Percentiles rank a stretch among this genome's conserved stretches.
Conservation (phyloP, 2,329 filamentous ascomycete genomes). For the Claviceps monticola region DNA sequence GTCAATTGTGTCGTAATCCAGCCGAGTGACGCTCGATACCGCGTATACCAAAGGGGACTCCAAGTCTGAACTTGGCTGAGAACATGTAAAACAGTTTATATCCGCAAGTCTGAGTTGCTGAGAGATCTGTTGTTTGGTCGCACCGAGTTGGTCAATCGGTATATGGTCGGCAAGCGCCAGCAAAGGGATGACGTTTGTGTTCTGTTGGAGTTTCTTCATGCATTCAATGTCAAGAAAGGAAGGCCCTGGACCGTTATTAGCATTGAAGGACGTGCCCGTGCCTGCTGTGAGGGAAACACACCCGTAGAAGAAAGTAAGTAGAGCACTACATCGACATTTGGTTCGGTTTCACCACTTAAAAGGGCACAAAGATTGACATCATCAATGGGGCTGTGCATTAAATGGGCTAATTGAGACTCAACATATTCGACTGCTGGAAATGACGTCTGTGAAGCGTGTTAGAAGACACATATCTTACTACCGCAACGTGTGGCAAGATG, state of each 20-base stretch:
- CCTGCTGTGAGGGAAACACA: constrained; percentile 20
- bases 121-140: constrained; percentile 45
- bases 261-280: neutral
- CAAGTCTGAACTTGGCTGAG: constrained; percentile 16
- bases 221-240: constrained; percentile 47
- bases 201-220: constrained; percentile 51
- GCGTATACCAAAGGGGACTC: constrained; percentile 45
- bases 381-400: constrained; percentile 38
- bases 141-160: constrained; percentile 38
- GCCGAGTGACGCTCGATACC: constrained; percentile 58
- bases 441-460: neutral
- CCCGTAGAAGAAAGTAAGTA: constrained; percentile 61
- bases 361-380: constrained; percentile 65
- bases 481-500: neutral
- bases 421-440: constrained; percentile 49
- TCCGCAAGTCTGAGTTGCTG: constrained; percentile 41
- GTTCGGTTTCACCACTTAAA: constrained; percentile 67
- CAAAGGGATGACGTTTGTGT: constrained; percentile 77
- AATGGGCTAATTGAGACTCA: constrained; percentile 29
- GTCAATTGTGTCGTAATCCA: constrained; percentile 75
- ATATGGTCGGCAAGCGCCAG: constrained; percentile 65
- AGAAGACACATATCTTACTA: neutral
- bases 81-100: constrained; percentile 56
- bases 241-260: constrained; percentile 17
- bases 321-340: constrained; percentile 72